Percentiles rank a stretch among this genome's conserved stretches.
These are phyloP conservation scores for Hymenoscyphus infarciens DNA, from an alignment of 2,329 filamentous ascomycete species.

Conservation along the genomic window DNA sequence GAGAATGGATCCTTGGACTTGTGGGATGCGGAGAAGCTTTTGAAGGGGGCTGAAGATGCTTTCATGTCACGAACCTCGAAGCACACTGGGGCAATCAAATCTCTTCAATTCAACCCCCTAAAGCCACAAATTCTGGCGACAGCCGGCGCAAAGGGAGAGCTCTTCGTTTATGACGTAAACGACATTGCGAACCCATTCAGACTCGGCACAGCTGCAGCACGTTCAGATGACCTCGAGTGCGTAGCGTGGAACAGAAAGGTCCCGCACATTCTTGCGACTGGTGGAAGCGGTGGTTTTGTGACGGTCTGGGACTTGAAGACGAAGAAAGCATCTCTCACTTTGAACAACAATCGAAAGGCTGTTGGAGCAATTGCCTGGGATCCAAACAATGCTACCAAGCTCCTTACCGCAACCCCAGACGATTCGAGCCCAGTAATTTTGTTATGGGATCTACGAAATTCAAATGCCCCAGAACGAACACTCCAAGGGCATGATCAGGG, in stretches of 20 bases:
- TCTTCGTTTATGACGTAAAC: conserved; percentile 93
- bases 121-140: conserved; percentile 89
- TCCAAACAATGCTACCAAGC: conserved; percentile 88
- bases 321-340: conserved; percentile 92
- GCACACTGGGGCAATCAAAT: conserved; percentile 88
- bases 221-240: conserved; percentile 92
- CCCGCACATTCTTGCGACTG: conserved; percentile 91
- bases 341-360: conserved; percentile 90
- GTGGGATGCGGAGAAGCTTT: conserved; percentile 79
- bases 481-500: conserved; percentile 92
- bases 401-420: conserved; percentile 86
- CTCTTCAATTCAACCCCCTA: conserved; percentile 93
- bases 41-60: conserved; percentile 61
- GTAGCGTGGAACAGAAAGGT: conserved; percentile 99
- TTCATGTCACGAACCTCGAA: conserved; percentile 82
- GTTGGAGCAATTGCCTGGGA: conserved; percentile 98
- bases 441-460: conserved; percentile 94
- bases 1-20: conserved; percentile 92
- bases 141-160: conserved; percentile 89
- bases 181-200: conserved; percentile 85
- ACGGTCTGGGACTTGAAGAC: conserved; percentile 98
- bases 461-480: conserved; percentile 86
- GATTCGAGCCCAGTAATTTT: conserved; percentile 85
- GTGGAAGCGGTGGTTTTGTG: conserved; percentile 88
- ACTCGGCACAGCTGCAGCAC: conserved; percentile 80